A percentile compares a stretch with the other conserved stretches of the same genome.
Evolutionary conservation across 805 yeast genomes (phyloP).

Genomic region (Candida methanosorbosa): DNA sequence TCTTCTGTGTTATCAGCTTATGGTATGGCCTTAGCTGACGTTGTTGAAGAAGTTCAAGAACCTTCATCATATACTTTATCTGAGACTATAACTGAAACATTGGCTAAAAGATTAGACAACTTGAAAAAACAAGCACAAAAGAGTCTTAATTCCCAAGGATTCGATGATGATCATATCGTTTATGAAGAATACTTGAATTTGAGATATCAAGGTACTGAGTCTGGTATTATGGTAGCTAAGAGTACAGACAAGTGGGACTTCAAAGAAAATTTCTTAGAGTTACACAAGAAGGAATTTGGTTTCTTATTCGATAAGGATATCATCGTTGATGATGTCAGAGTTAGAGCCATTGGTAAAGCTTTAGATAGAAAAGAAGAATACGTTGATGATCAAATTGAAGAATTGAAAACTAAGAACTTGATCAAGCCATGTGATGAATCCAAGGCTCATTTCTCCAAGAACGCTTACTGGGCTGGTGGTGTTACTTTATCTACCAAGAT

Average conservation of each 20-base stretch:
- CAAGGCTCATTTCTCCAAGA: conserved; percentile 27
- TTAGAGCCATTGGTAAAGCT: conserved; percentile 64
- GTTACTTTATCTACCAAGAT: conserved; percentile 44
- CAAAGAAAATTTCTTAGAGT: conserved; percentile 36
- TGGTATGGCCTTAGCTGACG: conserved; percentile 83
- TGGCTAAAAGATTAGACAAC: conserved; percentile 36
- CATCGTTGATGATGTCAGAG: conserved; percentile 66
- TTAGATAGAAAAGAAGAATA: conserved; percentile 27
- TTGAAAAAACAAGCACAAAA: conserved; percentile 34
- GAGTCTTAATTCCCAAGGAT: conserved; percentile 45
- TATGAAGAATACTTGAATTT: conserved; percentile 65
- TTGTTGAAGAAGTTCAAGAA: conserved; percentile 70
- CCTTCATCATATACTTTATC: conserved; percentile 48
- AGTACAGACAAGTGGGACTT: conserved; percentile 24
- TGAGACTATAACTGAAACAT: conserved; percentile 18
- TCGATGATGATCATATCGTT: conserved; percentile 31
- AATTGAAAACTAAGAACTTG: conserved; percentile 16
- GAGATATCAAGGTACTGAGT: conserved; percentile 86
- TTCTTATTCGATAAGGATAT: conserved; percentile 52
- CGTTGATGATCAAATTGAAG: conserved; percentile 45
- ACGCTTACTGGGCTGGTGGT: conserved; percentile 50
- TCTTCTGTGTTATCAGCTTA: conserved; percentile 82
- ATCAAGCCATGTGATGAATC: conserved; percentile 16
- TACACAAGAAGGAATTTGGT: conserved; percentile 68
- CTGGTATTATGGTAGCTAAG: conserved; percentile 60